Percentiles rank a stretch among this genome's conserved stretches.
These are phyloP conservation scores for Sequoia sempervirens DNA, from an alignment of 75 land plant species.

Conservation along the genomic window DNA sequence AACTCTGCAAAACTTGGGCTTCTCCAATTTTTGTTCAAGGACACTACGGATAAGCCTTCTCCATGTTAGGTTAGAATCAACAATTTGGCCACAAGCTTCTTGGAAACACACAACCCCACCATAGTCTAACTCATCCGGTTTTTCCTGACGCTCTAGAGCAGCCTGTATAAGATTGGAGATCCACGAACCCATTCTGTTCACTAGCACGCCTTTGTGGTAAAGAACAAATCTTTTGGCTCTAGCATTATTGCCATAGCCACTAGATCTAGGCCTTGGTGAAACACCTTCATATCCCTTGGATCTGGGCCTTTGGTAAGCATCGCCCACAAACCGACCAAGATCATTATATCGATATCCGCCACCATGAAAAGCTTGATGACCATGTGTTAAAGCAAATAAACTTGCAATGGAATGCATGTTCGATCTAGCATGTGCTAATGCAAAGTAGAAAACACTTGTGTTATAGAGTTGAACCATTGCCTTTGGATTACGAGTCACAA, in stretches of 20 bases:
- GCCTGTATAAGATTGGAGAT: constrained; percentile 23
- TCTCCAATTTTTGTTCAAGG: no score
- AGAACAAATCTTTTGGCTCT: constrained; percentile 11
- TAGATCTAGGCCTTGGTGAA: constrained; percentile 5
- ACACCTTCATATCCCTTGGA: constrained; percentile 2
- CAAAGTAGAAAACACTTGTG: constrained; percentile 97
- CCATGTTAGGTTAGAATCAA: no score
- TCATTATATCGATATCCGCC: constrained; percentile 8
- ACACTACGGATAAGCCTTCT: no score
- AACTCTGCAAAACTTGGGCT: no score
- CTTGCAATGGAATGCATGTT: constrained; percentile 83
- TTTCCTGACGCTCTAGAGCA: background rate
- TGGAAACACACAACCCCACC: constrained; percentile 49
- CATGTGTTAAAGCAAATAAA: constrained; percentile 91
- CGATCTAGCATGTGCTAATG: constrained; percentile 92
- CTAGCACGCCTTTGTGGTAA: constrained; percentile 39
- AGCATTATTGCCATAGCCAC: constrained; percentile 2
- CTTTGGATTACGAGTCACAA: constrained; percentile 94
- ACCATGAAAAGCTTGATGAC: constrained; percentile 89
- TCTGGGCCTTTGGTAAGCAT: constrained; percentile 9
- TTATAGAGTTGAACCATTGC: constrained; percentile 95
- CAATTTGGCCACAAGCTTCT: no score
- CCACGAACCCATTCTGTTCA: constrained; percentile 29
- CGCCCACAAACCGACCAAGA: background rate
- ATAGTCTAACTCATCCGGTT: constrained; percentile 8